Evolutionary conservation across 1,284 basidiomycete species (phyloP), one percentile per base, ranked within the genome.

Genomic region (Leccinum pachyderme): DNA sequence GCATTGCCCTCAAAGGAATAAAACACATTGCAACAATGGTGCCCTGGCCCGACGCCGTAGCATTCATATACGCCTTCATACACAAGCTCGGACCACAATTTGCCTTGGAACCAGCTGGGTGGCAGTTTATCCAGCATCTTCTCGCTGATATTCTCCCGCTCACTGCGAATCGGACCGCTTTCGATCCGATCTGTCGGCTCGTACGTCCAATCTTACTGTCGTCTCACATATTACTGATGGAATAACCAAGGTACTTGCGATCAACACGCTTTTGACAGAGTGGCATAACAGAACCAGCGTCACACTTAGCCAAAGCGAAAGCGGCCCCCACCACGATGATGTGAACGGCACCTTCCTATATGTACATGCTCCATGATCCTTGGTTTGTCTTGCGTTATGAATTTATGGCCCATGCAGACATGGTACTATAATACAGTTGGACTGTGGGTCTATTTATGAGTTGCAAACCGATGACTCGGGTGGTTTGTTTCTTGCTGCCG

Each of bases 351-450:
- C 33, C 33, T 29, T 51, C 5, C 12, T 41, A 24, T 3, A 27
- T n/a, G 15, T 52, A 45, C 25, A 33, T 51, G 31, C 50, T 25
- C 35, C 27, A 25, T 35, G 15, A 56, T 56, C 25, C n/a, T n/a
- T 37, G n/a, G 55, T 47, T 22, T 52, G 46, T 46, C 37, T 54
- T 61, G 53, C 46, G 51, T 56, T 56, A 61, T 55, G 53, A 31
- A 56, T 61, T 63, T 45, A 59, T 41, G 41, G 45, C 33, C 47
- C 53, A 47, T 52, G 46, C 18, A 45, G 49, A 56, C 50, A 55
- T 46, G 48, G 47, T 61, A 55, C 43, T 70, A 72, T 62, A 50
- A 59, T 72, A 71, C 69, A 71, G 43, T 52, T 58, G 48, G 25
- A 53, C 56, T 43, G 55, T 52, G 52, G 24, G 48, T 69, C 45